Base-by-base conservation (phyloP, 768 basidiomycete genomes). In the Galerina sulciceps region DNA sequence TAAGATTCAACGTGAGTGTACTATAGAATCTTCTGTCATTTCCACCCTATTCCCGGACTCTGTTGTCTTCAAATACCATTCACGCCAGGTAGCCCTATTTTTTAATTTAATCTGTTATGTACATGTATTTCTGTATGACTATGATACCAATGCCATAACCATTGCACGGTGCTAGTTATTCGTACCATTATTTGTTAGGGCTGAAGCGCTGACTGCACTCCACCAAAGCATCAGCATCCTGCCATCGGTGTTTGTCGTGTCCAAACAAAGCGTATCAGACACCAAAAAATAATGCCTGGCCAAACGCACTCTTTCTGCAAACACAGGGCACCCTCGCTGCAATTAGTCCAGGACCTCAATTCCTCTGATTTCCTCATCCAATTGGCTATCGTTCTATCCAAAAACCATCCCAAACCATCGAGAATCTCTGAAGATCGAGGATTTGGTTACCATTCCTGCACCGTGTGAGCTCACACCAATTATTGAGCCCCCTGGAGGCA, bases 361-460 rank as follows among this genome's bases (percentile, higher is more conserved):
- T 59, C 26, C 50, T 62, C 64, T 58, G 50, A 53, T 57, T 47
- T 67, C 56, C 59, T 40, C 55, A 35, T 34, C 47, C 41, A 41
- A 20, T 46, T 63, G 57, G 67, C 70, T 71, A 59, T 56, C 59
- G 20, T 53, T 49, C 61, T 59, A 77, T 85, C 80, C 80, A 89
- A 85, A 74, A 85, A 89, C 71, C 79, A 76, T 73, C 60, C 61
- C 72, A 75, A 88, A 88, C 85, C 80, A 81, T 87, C 73, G 72
- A 70, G 81, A 77, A 91, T 86, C 81, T 76, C 74, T 50, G 61
- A 81, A 90, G 88, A 88, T 88, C 87, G 74, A 73, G 59, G 46
- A 35, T 53, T 60, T 59, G 48, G 40, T 38, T 42, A 18, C 47
- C 51, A 23, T 41, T 57, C 35, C 34, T 43, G 34, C 61, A 58